Evolutionary conservation across 148 eudicot species (phyloP).

Genomic region (Rhododendron griersonianum): DNA sequence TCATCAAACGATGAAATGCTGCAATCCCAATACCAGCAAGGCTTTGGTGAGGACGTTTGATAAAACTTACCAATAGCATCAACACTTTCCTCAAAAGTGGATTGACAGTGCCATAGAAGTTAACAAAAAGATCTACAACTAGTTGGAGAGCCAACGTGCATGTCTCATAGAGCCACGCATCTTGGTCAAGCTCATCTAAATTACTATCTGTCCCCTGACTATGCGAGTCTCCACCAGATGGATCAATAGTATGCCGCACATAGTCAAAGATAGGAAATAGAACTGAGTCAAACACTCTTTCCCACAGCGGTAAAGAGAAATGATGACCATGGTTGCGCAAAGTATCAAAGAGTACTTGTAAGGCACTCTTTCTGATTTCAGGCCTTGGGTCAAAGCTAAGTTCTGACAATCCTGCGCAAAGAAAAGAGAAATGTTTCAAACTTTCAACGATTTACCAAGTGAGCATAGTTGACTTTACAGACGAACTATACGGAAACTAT

Average conservation of each 20-base stretch:
- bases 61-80: slow-evolving; percentile 80
- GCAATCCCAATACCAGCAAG: slow-evolving; percentile 98
- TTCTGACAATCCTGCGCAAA: slow-evolving; percentile 78
- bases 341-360: slow-evolving; percentile 87
- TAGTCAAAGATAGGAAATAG: slow-evolving; percentile 94
- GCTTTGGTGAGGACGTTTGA: slow-evolving; percentile 95
- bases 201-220: slow-evolving; percentile 42
- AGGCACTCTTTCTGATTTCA: slow-evolving; percentile 87
- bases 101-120: slow-evolving; percentile 76
- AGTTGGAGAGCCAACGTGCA: slow-evolving; percentile 92
- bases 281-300: slow-evolving; percentile 90
- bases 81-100: slow-evolving; percentile 85
- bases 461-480: not conserved
- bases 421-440: not conserved
- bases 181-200: slow-evolving; percentile 72
- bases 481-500: not conserved
- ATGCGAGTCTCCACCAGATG: slow-evolving; percentile 53
- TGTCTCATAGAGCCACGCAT: slow-evolving; percentile 98
- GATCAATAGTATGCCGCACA: slow-evolving; percentile 89
- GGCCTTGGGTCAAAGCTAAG: slow-evolving; percentile 99
- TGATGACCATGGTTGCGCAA: slow-evolving; percentile 88
- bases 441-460: not conserved
- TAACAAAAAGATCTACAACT: slow-evolving; percentile 91
- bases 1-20: slow-evolving; percentile 91
- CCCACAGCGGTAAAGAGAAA: slow-evolving; percentile 93